Percentiles rank a stretch among this genome's conserved stretches.
phyloP scores from a whole-genome alignment of 257 asterid species.

The Nyctanthes arbortristis region DNA sequence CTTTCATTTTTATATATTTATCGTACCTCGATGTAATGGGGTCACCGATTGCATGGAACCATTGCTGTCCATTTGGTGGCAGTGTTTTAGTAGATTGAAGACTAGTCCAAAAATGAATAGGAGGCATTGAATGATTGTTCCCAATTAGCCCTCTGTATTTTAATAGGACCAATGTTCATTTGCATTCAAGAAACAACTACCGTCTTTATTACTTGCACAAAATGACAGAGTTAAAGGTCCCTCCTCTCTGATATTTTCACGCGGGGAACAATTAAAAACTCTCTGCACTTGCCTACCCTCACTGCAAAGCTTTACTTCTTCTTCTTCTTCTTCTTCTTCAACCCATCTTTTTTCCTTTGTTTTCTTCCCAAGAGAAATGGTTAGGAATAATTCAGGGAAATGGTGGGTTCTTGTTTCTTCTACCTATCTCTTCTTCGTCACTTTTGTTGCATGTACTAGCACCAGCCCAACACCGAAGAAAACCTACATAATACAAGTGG shows the following conservation, averaged over 20 bases:
- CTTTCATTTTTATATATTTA: not conserved
- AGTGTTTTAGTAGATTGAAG: slow-evolving; percentile 11
- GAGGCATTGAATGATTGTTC: not conserved
- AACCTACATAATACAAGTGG: slow-evolving; percentile 73
- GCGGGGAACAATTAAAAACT: not conserved
- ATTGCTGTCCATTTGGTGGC: slow-evolving; percentile 9
- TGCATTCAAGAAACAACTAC: slow-evolving; percentile 70
- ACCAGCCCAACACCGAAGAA: slow-evolving; percentile 30
- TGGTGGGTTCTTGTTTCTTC: slow-evolving; percentile 32
- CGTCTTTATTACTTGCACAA: slow-evolving; percentile 50
- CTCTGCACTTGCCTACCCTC: not conserved
- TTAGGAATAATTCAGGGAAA: slow-evolving; percentile 29
- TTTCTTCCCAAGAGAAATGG: slow-evolving; percentile 37
- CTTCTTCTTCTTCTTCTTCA: not conserved
- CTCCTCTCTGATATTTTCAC: slow-evolving; percentile 17
- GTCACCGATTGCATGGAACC: not conserved
- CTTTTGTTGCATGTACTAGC: slow-evolving; percentile 6
- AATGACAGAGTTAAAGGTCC: slow-evolving; percentile 23
- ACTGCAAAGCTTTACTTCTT: slow-evolving; percentile 2
- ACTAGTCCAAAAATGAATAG: not conserved
- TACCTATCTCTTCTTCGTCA: slow-evolving; percentile 15
- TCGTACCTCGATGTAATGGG: not conserved
- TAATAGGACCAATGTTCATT: slow-evolving; percentile 9
- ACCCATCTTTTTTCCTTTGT: not conserved
- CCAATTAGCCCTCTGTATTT: not conserved